Conservation (phyloP, 257 asterid genomes). For the Sherardia arvensis region DNA sequence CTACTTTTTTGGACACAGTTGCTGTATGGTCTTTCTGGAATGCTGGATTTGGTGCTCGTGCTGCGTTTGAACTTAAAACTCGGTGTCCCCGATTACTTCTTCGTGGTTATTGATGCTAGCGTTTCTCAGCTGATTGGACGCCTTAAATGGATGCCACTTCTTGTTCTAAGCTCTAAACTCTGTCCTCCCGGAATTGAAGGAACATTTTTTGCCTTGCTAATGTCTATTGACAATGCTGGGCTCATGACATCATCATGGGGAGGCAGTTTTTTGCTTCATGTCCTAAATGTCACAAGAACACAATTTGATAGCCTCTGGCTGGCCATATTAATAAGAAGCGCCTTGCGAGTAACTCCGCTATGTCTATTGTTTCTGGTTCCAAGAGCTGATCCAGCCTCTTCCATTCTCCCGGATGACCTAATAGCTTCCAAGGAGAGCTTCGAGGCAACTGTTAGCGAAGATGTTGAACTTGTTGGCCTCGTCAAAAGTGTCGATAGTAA, state of each 20-base stretch:
- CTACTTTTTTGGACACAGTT: conserved; percentile 78
- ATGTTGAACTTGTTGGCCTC: conserved; percentile 72
- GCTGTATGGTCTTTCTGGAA: conserved; percentile 64
- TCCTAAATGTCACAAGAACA: conserved; percentile 55
- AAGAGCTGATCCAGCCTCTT: conserved; percentile 45
- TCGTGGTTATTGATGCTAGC: conserved; percentile 71
- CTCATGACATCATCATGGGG: conserved; percentile 78
- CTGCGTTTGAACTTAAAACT: conserved; percentile 62
- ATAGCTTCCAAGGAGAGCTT: conserved; percentile 21
- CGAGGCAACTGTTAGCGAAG: conserved; percentile 29
- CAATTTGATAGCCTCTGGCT: conserved; percentile 60
- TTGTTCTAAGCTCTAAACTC: conserved; percentile 70
- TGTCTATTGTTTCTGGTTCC: conserved; percentile 59
- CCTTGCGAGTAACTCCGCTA: conserved; percentile 55
- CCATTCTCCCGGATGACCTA: conserved; percentile 43
- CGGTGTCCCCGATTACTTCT: conserved; percentile 59
- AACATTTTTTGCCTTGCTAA: conserved; percentile 80
- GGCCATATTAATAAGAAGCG: conserved; percentile 56
- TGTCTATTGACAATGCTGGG: conserved; percentile 87
- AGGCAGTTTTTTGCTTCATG: conserved; percentile 71
- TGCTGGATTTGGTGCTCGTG: conserved; percentile 65
- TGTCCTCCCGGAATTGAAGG: conserved; percentile 94
- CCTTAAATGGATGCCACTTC: conserved; percentile 96
- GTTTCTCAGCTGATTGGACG: conserved; percentile 69
- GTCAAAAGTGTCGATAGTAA: conserved; percentile 30